Conservation (phyloP, 2,329 filamentous ascomycete genomes). For the Ophiostoma perfectum region DNA sequence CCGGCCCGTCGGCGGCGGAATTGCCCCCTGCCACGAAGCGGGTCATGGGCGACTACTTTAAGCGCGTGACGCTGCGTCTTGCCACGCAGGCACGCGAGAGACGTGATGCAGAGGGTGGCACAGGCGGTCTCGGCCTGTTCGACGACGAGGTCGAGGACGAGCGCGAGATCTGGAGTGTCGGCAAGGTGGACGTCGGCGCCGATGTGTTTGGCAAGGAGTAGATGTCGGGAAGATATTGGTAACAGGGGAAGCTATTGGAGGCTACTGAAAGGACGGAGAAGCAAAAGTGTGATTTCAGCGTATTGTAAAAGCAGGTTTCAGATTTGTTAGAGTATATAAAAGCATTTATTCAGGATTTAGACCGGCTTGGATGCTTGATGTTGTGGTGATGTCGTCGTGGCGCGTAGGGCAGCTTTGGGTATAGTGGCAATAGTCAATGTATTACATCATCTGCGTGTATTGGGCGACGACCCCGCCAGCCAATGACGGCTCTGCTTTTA, state of each 20-base stretch:
- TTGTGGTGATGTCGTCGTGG: neutral
- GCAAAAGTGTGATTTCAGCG: neutral
- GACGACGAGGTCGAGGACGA: conserved; percentile 94
- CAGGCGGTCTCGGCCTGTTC: conserved; percentile 75
- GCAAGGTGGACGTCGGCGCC: conserved; percentile 72
- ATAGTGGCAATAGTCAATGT: neutral
- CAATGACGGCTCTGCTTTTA: conserved; percentile 1
- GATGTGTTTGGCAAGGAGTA: conserved; percentile 48
- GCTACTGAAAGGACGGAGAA: too few species aligned
- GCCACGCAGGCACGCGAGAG: conserved; percentile 85
- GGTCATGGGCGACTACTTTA: conserved; percentile 92
- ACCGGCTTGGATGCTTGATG: neutral
- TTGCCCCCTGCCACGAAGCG: conserved; percentile 61
- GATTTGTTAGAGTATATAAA: too few species aligned
- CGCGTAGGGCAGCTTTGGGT: neutral
- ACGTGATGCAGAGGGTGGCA: conserved; percentile 83
- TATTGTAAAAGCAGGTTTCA: neutral
- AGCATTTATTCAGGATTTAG: neutral
- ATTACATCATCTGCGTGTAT: neutral
- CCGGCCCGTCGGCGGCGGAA: conserved; percentile 56
- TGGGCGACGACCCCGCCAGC: neutral
- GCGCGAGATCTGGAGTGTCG: conserved; percentile 91
- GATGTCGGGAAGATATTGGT: neutral
- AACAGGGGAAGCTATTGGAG: too few species aligned
- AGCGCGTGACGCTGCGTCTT: conserved; percentile 71